phyloP scores from a whole-genome alignment of 495 filamentous ascomycete genomes.

The Trichocladium antarcticum region DNA sequence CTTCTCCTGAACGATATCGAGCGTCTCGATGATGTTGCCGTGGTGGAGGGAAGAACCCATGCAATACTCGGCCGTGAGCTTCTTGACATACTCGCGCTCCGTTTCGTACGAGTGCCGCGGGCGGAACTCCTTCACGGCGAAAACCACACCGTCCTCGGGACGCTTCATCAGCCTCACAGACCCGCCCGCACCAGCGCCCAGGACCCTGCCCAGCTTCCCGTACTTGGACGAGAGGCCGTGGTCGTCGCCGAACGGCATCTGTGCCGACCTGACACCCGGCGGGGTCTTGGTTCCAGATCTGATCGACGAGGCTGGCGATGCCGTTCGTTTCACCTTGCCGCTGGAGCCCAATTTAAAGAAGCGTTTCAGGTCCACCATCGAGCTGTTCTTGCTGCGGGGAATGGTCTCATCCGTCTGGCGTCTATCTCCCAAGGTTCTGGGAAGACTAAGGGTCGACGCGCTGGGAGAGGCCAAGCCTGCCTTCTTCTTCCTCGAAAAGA shows the following conservation, averaged over 20 bases:
- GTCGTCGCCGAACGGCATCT: slow-evolving; percentile 86
- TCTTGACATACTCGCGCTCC: slow-evolving; percentile 92
- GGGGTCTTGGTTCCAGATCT: slow-evolving; percentile 48
- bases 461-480: slow-evolving; percentile 29
- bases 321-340: slow-evolving; percentile 54
- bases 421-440: slow-evolving; percentile 24
- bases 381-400: slow-evolving; percentile 53
- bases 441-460: slow-evolving; percentile 37
- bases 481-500: slow-evolving; percentile 54
- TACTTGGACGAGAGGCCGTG: slow-evolving; percentile 86
- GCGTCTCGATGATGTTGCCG: slow-evolving; percentile 95
- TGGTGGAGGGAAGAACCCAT: slow-evolving; percentile 95
- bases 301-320: slow-evolving; percentile 46
- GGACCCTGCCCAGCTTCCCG: slow-evolving; percentile 84
- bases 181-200: slow-evolving; percentile 89
- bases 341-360: slow-evolving; percentile 67
- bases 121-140: slow-evolving; percentile 96
- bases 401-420: slow-evolving; percentile 23
- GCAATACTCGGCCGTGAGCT: slow-evolving; percentile 98
- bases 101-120: slow-evolving; percentile 88
- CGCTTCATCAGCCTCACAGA: slow-evolving; percentile 93
- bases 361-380: slow-evolving; percentile 88
- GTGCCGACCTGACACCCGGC: slow-evolving; percentile 45
- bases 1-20: slow-evolving; percentile 94
- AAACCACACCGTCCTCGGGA: slow-evolving; percentile 77